Evolutionary conservation across 1,139 yeast species (phyloP).

Genomic region (Zygoascus meyerae): DNA sequence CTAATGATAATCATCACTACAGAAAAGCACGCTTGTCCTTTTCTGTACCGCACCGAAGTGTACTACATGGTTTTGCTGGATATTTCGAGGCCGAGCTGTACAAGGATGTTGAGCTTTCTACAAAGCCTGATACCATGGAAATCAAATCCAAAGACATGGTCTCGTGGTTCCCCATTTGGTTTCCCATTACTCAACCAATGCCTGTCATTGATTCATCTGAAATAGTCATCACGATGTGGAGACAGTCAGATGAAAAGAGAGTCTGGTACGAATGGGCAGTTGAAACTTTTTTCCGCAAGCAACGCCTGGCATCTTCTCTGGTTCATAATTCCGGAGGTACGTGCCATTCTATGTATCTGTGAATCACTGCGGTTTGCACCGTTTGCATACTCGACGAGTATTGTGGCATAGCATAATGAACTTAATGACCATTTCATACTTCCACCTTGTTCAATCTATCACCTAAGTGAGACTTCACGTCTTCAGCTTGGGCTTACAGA

Average conservation of each 20-base stretch:
- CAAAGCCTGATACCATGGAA: constrained; percentile 42
- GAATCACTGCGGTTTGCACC: background rate
- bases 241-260: constrained; percentile 36
- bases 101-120: constrained; percentile 51
- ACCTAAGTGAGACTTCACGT: too few species aligned
- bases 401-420: too few species aligned
- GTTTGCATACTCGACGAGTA: too few species aligned
- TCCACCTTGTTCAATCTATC: too few species aligned
- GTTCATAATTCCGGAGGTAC: constrained; percentile 27
- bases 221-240: constrained; percentile 45
- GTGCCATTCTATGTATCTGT: constrained; percentile 5
- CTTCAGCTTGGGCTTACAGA: too few species aligned
- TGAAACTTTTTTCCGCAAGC: constrained; percentile 40
- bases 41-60: constrained; percentile 41
- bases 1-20: constrained; percentile 29
- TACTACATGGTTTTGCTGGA: constrained; percentile 70
- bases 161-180: constrained; percentile 71
- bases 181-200: constrained; percentile 56
- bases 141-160: constrained; percentile 49
- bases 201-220: constrained; percentile 48
- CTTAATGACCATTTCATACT: too few species aligned
- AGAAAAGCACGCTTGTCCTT: constrained; percentile 35
- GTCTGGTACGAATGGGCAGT: constrained; percentile 77
- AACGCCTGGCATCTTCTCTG: constrained; percentile 23
- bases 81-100: constrained; percentile 64